Evolutionary conservation across 805 yeast genomes (phyloP).

Genomic region (Starmerella vaccinii): DNA sequence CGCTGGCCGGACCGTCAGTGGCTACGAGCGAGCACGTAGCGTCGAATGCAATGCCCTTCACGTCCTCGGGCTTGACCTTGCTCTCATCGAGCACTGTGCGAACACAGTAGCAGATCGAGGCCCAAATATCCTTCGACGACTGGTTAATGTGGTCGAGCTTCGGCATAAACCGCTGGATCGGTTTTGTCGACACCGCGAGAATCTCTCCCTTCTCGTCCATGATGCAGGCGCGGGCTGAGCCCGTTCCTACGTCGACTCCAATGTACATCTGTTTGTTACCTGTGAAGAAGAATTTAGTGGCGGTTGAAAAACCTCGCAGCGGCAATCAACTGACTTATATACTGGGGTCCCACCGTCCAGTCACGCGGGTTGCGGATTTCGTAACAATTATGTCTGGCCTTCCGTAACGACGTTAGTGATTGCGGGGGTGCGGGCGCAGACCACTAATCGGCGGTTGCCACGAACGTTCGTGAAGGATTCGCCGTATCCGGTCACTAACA

Average conservation of each 20-base stretch:
- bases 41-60: slow-evolving; percentile 88
- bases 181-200: slow-evolving; percentile 60
- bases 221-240: slow-evolving; percentile 90
- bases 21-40: slow-evolving; percentile 95
- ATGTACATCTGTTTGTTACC: slow-evolving; percentile 39
- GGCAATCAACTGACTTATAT: background rate
- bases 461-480: slow-evolving; percentile 4
- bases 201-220: slow-evolving; percentile 78
- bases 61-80: slow-evolving; percentile 53
- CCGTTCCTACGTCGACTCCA: slow-evolving; percentile 96
- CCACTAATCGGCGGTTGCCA: background rate
- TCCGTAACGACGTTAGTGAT: background rate
- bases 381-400: background rate
- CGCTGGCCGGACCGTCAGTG: slow-evolving; percentile 45
- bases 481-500: background rate
- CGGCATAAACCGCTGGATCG: slow-evolving; percentile 49
- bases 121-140: slow-evolving; percentile 86
- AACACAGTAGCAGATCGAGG: slow-evolving; percentile 67
- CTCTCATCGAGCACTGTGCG: slow-evolving; percentile 64
- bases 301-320: too few species aligned
- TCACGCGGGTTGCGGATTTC: slow-evolving; percentile 5
- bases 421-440: background rate
- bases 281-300: too few species aligned
- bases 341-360: background rate
- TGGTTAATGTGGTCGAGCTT: slow-evolving; percentile 54